A percentile compares a stretch with the other conserved stretches of the same genome.
These are phyloP conservation scores for Avena atlantica DNA, from an alignment of 176 grass and related monocot genomes.

Conservation along the genomic window DNA sequence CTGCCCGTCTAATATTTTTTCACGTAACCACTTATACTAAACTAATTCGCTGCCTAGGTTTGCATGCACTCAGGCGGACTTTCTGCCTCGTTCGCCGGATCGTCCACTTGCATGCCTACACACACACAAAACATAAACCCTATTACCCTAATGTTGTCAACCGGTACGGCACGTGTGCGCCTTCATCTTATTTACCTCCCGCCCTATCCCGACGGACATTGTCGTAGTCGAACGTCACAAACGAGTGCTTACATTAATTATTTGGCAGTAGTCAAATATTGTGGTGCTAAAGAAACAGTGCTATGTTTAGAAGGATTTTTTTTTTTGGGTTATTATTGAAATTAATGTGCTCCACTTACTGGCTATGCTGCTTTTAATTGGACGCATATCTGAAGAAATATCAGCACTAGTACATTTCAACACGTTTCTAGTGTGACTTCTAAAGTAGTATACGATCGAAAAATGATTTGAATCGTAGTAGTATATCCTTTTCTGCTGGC, in stretches of 20 bases:
- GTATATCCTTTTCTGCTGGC: background rate
- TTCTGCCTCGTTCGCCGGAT: too few relatives aligned
- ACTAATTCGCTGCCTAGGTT: too few relatives aligned
- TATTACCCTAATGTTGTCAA: background rate
- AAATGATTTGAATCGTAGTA: background rate
- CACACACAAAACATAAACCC: too few relatives aligned
- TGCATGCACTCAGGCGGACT: too few relatives aligned
- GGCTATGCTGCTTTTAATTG: background rate
- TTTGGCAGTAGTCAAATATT: background rate
- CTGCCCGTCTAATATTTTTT: too few relatives aligned
- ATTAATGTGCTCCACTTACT: constrained; percentile 1
- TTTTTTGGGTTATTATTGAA: background rate
- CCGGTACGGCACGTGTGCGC: background rate
- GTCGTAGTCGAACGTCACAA: background rate
- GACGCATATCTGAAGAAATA: background rate
- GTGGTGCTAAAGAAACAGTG: background rate
- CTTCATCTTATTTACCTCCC: background rate
- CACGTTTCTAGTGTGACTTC: background rate
- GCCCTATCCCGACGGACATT: background rate
- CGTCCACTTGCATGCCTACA: too few relatives aligned
- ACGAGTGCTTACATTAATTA: background rate
- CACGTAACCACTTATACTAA: too few relatives aligned
- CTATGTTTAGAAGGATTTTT: background rate
- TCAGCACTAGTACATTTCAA: background rate
- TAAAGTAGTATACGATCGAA: background rate